These are phyloP conservation scores for Blastocystis sp. DNA, from an alignment of 352 stramenopile species.

Conservation along the genomic window DNA sequence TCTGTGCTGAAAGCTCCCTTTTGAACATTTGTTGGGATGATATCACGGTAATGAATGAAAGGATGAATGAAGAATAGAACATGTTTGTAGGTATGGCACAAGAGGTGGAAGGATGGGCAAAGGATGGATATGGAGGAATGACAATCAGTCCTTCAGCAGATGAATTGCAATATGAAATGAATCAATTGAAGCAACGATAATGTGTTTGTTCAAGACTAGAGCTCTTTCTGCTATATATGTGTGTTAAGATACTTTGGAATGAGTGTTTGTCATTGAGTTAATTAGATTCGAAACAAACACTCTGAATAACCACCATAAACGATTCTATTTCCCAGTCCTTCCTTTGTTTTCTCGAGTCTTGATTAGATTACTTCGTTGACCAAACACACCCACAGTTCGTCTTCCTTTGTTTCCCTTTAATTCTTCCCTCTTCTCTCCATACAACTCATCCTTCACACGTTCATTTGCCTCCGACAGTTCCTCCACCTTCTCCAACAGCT, in stretches of 20 bases:
- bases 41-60: neutral
- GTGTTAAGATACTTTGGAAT: too few relatives aligned
- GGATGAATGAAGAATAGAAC: neutral
- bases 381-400: neutral
- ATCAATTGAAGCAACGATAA: slow-evolving; percentile 8
- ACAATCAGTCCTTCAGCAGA: slow-evolving; percentile 2
- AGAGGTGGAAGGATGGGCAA: slow-evolving; percentile 12
- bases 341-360: neutral
- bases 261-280: too few relatives aligned
- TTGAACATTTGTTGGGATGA: neutral
- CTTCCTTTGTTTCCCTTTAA: too few relatives aligned
- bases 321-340: too few relatives aligned
- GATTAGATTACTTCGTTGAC: neutral
- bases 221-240: too few relatives aligned
- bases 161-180: slow-evolving; percentile 58
- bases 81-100: slow-evolving; percentile 20
- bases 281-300: too few relatives aligned
- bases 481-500: slow-evolving; percentile 46
- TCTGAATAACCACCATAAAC: too few relatives aligned
- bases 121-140: slow-evolving; percentile 4
- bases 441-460: slow-evolving; percentile 15
- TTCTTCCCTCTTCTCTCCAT: neutral
- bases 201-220: slow-evolving; percentile 24
- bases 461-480: slow-evolving; percentile 40
- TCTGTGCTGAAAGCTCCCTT: neutral